These are phyloP conservation scores for Quercus phellos DNA, from an alignment of 331 rosid genomes.

Conservation along the genomic window DNA sequence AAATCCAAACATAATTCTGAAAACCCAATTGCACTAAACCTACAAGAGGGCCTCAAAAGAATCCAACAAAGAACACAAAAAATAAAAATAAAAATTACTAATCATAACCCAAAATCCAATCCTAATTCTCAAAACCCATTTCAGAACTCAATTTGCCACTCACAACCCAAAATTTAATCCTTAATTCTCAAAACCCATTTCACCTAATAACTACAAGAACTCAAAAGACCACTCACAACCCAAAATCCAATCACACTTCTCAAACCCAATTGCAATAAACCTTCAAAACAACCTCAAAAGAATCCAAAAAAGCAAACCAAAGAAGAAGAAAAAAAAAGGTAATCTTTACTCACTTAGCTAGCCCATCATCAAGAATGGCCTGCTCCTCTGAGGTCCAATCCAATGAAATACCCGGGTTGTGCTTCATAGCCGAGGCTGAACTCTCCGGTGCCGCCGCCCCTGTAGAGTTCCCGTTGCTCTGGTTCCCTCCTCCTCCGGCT, in stretches of 20 bases:
- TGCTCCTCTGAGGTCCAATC: constrained; percentile 92
- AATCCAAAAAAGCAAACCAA: not conserved
- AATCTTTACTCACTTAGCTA: constrained; percentile 54
- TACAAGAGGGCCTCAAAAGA: not conserved
- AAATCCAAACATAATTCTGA: not conserved
- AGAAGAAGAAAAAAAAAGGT: not conserved
- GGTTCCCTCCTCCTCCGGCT: constrained; percentile 25
- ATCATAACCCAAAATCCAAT: not conserved
- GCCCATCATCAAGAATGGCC: constrained; percentile 74
- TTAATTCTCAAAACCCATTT: too few relatives aligned
- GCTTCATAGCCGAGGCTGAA: constrained; percentile 78
- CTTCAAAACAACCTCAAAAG: not conserved
- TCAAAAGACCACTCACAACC: not conserved
- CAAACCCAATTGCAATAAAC: not conserved
- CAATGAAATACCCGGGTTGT: constrained; percentile 83
- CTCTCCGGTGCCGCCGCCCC: constrained; percentile 45
- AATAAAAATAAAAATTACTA: not conserved
- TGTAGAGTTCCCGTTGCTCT: constrained; percentile 50
- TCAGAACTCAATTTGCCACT: too few relatives aligned
- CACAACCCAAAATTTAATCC: too few relatives aligned
- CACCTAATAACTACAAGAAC: not conserved
- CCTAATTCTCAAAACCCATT: not conserved
- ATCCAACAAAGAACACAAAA: not conserved
- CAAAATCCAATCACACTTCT: not conserved
- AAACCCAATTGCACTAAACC: not conserved